Conservation (phyloP, 1,139 yeast species). For the Yamadazyma triangularis region DNA sequence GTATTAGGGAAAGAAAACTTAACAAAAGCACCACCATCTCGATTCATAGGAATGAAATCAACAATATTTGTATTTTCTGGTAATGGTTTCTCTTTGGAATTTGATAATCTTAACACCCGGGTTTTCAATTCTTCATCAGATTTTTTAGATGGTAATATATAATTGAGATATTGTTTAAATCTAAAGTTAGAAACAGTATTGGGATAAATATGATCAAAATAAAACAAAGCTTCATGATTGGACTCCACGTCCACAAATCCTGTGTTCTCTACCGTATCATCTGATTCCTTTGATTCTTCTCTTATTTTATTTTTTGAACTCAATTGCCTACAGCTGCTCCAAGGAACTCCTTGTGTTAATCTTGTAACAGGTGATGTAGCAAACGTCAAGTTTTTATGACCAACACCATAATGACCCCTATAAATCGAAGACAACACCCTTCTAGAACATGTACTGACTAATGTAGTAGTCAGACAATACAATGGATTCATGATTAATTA, state of each 20-base stretch:
- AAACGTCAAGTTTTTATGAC: no score
- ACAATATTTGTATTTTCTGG: constrained; percentile 26
- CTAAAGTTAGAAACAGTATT: constrained; percentile 19
- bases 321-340: no score
- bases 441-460: no score
- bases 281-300: constrained; percentile 27
- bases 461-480: no score
- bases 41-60: constrained; percentile 58
- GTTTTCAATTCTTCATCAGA: constrained; percentile 16
- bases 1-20: constrained; percentile 60
- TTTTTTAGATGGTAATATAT: constrained; percentile 15
- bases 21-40: constrained; percentile 95
- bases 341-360: no score
- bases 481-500: no score
- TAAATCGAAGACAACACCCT: no score
- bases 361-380: no score
- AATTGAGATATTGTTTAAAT: constrained; percentile 18
- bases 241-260: constrained; percentile 38
- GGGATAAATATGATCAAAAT: constrained; percentile 38
- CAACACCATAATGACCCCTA: no score
- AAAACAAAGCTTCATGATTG: constrained; percentile 30
- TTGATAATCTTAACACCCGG: constrained; percentile 19
- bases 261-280: constrained; percentile 34
- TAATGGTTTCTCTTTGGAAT: constrained; percentile 20
- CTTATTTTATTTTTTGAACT: constrained; percentile 32